Conservation (phyloP, 169 alveolate species). For the Cytauxzoon felis region DNA sequence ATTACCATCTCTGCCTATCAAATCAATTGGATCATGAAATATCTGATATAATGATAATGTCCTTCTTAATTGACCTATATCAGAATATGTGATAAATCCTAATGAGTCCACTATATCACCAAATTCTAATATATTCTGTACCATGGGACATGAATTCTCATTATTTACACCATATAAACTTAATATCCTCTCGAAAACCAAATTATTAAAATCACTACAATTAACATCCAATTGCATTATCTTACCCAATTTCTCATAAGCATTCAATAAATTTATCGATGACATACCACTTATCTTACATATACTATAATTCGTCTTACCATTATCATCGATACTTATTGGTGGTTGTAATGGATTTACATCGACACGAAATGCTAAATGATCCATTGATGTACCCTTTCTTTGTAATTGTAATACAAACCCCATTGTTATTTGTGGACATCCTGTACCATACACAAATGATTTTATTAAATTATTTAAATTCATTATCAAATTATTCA, state of each 20-base stretch:
- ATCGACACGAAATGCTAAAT: slow-evolving; percentile 69
- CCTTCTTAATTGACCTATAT: slow-evolving; percentile 50
- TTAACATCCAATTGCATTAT: slow-evolving; percentile 24
- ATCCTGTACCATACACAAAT: slow-evolving; percentile 58
- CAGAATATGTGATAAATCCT: slow-evolving; percentile 35
- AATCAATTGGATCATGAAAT: slow-evolving; percentile 74
- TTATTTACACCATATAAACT: slow-evolving; percentile 10
- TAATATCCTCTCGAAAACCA: slow-evolving; percentile 14
- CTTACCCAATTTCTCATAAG: slow-evolving; percentile 46
- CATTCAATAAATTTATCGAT: slow-evolving; percentile 41
- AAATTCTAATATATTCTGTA: slow-evolving; percentile 38
- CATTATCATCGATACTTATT: slow-evolving; percentile 55
- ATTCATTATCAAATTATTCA: slow-evolving; percentile 27
- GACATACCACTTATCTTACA: slow-evolving; percentile 51
- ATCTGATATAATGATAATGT: slow-evolving; percentile 60
- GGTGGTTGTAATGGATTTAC: slow-evolving; percentile 80
- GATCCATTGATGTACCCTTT: slow-evolving; percentile 84
- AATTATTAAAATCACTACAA: not conserved
- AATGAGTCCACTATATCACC: slow-evolving; percentile 39
- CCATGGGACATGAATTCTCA: not conserved
- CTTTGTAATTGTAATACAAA: slow-evolving; percentile 79
- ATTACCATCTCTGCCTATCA: slow-evolving; percentile 82
- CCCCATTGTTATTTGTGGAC: slow-evolving; percentile 71
- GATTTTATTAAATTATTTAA: slow-evolving; percentile 30
- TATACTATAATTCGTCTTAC: slow-evolving; percentile 58